Evolutionary conservation across 805 yeast genomes (phyloP), one percentile per base, ranked within the genome.

Genomic region (Candida methanosorbosa): DNA sequence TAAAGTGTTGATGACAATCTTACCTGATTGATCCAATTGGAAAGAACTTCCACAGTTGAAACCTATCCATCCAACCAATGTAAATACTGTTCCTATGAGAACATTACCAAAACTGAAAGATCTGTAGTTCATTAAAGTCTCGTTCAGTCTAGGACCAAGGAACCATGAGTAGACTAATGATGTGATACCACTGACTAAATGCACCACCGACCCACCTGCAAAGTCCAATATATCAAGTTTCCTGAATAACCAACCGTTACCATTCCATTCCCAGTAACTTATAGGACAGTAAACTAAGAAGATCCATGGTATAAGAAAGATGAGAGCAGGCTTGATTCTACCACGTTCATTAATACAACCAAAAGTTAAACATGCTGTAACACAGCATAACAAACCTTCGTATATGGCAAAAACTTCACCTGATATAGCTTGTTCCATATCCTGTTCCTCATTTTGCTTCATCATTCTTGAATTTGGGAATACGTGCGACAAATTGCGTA

Each of bases 161-260:
- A 79, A 78, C 44, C 75, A 73, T 15, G 85, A 75, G 49, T 78
- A 81, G 4, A 82, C 94, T 45, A 86, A 72, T 2, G 94, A 94
- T 21, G 85, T 81, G n/a, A 82, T 76, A 43, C 95, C 96, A 16
- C 90, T 75, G 11, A 82, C 72, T 38, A 87, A 80, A 53, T 87
- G 95, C 18, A 87, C 94, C 2, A 94, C 90, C 1, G 94, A 94
- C 35, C 95, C 95, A 15, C 97, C 97, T 18, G 96, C 97, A 58
- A 81, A 86, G 56, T 87, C 97, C 34, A 86, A 63, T 1, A 75
- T 94, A 5, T 87, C 90, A 68, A 90, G 83, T 45, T 74, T 69
- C 20, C 35, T 35, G 42, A 69, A 68, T 34, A 94, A 86, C 95
- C 95, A 87, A 23, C 96, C 96, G 32, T 81, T 79, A 1, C 77